phyloP scores from a whole-genome alignment of 805 yeast species.

The Maudiozyma barnettii region DNA sequence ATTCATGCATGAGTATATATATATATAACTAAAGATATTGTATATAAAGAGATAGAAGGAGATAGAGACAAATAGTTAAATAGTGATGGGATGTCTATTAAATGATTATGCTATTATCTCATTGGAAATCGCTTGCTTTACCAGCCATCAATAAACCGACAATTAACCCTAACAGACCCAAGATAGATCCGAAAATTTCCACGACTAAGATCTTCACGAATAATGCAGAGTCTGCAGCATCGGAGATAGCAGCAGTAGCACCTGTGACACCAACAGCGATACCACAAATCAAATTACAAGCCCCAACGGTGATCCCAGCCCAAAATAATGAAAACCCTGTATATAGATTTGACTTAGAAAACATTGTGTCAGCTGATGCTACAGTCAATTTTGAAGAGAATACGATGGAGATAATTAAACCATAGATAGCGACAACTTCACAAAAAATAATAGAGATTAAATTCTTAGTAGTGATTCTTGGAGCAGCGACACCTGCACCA shows the following conservation, averaged over 20 bases:
- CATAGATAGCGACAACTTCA: slow-evolving; percentile 98
- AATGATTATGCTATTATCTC: slow-evolving; percentile 8
- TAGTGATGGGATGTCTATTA: too few species aligned
- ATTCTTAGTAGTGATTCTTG: slow-evolving; percentile 94
- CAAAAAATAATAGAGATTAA: slow-evolving; percentile 94
- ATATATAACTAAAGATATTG: background rate
- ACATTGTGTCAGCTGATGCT: slow-evolving; percentile 47
- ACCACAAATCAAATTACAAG: slow-evolving; percentile 91
- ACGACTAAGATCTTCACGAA: slow-evolving; percentile 94
- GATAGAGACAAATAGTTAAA: background rate
- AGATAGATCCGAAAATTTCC: slow-evolving; percentile 93
- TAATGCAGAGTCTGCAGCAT: slow-evolving; percentile 92
- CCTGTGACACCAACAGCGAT: slow-evolving; percentile 96
- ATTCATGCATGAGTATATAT: too few species aligned
- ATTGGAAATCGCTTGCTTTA: slow-evolving; percentile 81
- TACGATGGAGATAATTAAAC: slow-evolving; percentile 94
- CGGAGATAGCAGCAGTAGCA: slow-evolving; percentile 95
- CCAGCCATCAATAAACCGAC: slow-evolving; percentile 96
- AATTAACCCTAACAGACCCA: slow-evolving; percentile 92
- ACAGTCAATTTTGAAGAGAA: slow-evolving; percentile 83
- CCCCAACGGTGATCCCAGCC: slow-evolving; percentile 96
- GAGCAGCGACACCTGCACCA: slow-evolving; percentile 98
- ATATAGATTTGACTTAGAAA: slow-evolving; percentile 76
- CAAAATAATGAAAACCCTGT: slow-evolving; percentile 94
- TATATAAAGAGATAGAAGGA: background rate